Conservation (phyloP, 1,139 yeast species). For the Debaryomycetaceae sp. region DNA sequence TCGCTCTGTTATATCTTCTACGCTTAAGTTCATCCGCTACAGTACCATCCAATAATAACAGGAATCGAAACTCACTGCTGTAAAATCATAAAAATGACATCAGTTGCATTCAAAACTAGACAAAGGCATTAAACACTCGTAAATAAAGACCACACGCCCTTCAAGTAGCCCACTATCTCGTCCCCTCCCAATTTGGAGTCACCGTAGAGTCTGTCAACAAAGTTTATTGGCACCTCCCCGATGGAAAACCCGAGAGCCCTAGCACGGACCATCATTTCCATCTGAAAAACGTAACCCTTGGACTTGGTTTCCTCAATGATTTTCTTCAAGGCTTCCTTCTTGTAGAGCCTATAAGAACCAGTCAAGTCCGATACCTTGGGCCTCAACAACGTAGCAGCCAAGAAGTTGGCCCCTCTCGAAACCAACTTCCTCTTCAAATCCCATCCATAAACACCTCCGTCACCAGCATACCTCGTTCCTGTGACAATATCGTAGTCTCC, state of each 20-base stretch:
- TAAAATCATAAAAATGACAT: not conserved
- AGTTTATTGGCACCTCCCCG: slow-evolving; percentile 78
- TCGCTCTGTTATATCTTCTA: not conserved
- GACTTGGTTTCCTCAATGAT: slow-evolving; percentile 69
- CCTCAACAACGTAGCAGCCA: slow-evolving; percentile 68
- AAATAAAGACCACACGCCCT: slow-evolving; percentile 71
- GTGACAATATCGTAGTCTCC: slow-evolving; percentile 73
- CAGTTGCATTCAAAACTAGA: not conserved
- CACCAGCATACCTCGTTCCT: slow-evolving; percentile 80
- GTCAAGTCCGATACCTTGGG: slow-evolving; percentile 76
- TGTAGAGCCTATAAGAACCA: slow-evolving; percentile 76
- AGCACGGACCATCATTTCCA: slow-evolving; percentile 89
- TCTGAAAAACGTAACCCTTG: slow-evolving; percentile 83
- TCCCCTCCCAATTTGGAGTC: slow-evolving; percentile 81
- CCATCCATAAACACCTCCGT: slow-evolving; percentile 87
- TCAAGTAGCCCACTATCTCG: slow-evolving; percentile 73
- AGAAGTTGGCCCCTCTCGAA: slow-evolving; percentile 77
- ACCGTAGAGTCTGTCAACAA: slow-evolving; percentile 78
- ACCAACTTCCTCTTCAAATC: slow-evolving; percentile 77
- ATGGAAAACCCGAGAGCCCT: slow-evolving; percentile 66
- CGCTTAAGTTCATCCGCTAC: not conserved
- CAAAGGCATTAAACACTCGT: slow-evolving; percentile 48
- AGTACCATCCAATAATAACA: not conserved
- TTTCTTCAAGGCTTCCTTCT: slow-evolving; percentile 63
- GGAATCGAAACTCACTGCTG: not conserved